Conservation (phyloP, 2,329 filamentous ascomycete genomes). For the Fusarium phyllophilum region DNA sequence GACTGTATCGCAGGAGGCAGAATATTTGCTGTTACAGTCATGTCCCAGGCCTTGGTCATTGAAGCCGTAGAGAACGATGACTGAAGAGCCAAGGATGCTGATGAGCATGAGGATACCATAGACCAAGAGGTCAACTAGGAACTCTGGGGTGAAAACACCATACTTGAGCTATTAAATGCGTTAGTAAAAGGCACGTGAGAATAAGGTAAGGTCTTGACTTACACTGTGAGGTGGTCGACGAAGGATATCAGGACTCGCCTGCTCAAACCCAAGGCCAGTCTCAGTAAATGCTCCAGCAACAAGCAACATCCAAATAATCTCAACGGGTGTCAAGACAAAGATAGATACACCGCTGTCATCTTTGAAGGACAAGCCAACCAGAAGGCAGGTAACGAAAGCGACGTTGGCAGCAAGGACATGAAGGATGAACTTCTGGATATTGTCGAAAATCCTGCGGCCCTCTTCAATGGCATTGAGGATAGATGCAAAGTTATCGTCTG, state of each 20-base stretch:
- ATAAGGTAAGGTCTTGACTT: neutral
- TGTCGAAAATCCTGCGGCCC: constrained; percentile 74
- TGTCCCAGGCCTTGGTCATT: constrained; percentile 64
- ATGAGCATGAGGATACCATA: constrained; percentile 73
- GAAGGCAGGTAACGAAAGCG: constrained; percentile 71
- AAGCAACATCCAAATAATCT: constrained; percentile 81
- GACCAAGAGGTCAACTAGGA: constrained; percentile 70
- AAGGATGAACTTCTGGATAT: constrained; percentile 77
- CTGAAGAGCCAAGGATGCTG: constrained; percentile 66
- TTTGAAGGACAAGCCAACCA: constrained; percentile 76
- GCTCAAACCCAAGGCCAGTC: constrained; percentile 77
- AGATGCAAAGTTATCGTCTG: constrained; percentile 72
- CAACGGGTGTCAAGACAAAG: constrained; percentile 75
- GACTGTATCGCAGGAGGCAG: constrained; percentile 62
- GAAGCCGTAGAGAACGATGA: constrained; percentile 66
- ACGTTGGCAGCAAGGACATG: constrained; percentile 74
- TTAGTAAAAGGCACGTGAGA: neutral
- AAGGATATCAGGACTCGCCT: constrained; percentile 74
- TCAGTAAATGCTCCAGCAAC: constrained; percentile 76
- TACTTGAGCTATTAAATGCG: constrained; percentile 45
- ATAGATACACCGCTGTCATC: constrained; percentile 71
- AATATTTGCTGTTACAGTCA: constrained; percentile 67
- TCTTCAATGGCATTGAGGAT: constrained; percentile 65
- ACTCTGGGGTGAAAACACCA: constrained; percentile 72
- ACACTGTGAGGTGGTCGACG: constrained; percentile 63